A percentile compares a stretch with the other conserved stretches of the same genome.
Evolutionary conservation across 352 stramenopile species (phyloP).

Genomic region (Phytophthora chlamydospora): DNA sequence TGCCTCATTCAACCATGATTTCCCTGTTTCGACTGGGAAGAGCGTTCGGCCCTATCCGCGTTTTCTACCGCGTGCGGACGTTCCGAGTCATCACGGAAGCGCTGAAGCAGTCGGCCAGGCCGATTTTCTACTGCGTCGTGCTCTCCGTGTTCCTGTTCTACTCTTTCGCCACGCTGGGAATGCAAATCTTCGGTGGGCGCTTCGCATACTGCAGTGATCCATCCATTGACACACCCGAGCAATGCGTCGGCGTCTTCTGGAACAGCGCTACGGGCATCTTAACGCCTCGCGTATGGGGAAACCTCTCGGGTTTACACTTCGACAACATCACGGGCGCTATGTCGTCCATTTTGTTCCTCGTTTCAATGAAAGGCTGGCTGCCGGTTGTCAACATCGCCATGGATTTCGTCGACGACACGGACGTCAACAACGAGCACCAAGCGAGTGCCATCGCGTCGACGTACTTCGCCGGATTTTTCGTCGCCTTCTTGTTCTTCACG

Average conservation of each 20-base stretch:
- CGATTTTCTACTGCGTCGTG: constrained; percentile 86
- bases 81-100: constrained; percentile 88
- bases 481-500: constrained; percentile 80
- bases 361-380: constrained; percentile 89
- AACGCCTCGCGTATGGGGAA: constrained; percentile 79
- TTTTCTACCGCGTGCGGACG: constrained; percentile 87
- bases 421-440: constrained; percentile 72
- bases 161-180: constrained; percentile 84
- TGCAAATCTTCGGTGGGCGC: constrained; percentile 84
- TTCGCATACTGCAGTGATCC: constrained; percentile 87
- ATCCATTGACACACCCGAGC: constrained; percentile 38
- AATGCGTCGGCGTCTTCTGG: constrained; percentile 77
- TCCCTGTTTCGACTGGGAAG: constrained; percentile 75
- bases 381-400: constrained; percentile 85
- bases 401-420: constrained; percentile 53
- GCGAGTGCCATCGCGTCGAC: constrained; percentile 74
- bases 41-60: constrained; percentile 81
- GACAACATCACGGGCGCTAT: constrained; percentile 85
- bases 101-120: constrained; percentile 69
- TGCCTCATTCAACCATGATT: constrained; percentile 79
- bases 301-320: constrained; percentile 81
- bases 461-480: constrained; percentile 85
- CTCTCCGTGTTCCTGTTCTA: constrained; percentile 85
- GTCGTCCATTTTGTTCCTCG: constrained; percentile 74
- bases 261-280: constrained; percentile 55